Conservation (phyloP, 1,139 yeast species). For the Geotrichum cucujoidarum region DNA sequence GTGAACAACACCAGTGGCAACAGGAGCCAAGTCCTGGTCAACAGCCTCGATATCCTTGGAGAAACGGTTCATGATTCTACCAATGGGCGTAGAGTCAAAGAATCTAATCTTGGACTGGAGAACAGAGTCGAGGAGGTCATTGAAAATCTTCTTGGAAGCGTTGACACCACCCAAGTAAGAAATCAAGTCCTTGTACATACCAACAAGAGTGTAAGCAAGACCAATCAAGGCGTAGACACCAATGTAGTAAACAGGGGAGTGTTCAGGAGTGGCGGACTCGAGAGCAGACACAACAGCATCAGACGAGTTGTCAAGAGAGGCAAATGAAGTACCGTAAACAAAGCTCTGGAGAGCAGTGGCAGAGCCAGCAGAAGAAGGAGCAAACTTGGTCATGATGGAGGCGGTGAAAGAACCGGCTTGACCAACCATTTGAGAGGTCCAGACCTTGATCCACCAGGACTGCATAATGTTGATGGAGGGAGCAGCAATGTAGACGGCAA, state of each 20-base stretch:
- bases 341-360: constrained; percentile 4
- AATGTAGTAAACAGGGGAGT: constrained; percentile 60
- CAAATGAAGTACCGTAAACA: constrained; percentile 8
- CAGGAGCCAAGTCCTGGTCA: constrained; percentile 86
- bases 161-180: constrained; percentile 66
- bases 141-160: constrained; percentile 76
- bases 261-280: constrained; percentile 10
- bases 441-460: constrained; percentile 80
- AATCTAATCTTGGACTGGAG: constrained; percentile 78
- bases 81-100: constrained; percentile 93
- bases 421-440: constrained; percentile 47
- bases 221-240: constrained; percentile 68
- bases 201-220: constrained; percentile 50
- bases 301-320: constrained; percentile 3
- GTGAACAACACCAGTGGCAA: constrained; percentile 66
- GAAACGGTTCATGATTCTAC: constrained; percentile 94
- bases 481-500: constrained; percentile 48
- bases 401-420: constrained; percentile 14
- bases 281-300: not conserved
- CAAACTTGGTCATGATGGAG: constrained; percentile 52
- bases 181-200: constrained; percentile 54
- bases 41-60: constrained; percentile 92
- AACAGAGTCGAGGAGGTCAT: constrained; percentile 56
- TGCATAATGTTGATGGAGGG: constrained; percentile 60
- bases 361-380: constrained; percentile 1